A percentile compares a stretch with the other conserved stretches of the same genome.
Evolutionary conservation across 805 yeast genomes (phyloP).

Genomic region (Hyphopichia homilentoma): DNA sequence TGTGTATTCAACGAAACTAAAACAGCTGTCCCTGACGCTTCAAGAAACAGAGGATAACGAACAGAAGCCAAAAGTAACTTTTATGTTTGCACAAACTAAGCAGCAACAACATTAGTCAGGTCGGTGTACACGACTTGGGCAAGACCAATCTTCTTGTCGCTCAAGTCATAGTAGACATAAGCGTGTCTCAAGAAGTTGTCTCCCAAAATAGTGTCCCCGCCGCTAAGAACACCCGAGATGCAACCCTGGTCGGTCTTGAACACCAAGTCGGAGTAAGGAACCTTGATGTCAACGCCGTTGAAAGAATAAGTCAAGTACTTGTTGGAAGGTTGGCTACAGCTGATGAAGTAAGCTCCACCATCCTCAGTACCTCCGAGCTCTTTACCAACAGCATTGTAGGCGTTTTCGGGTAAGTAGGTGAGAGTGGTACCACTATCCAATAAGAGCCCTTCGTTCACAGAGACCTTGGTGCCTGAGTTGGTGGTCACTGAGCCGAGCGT

Average conservation of each 20-base stretch:
- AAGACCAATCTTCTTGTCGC: conserved; percentile 10
- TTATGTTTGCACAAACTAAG: conserved; percentile 3
- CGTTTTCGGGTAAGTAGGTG: conserved; percentile 1
- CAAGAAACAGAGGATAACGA: too few relatives aligned
- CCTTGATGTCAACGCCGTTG: conserved; percentile 5
- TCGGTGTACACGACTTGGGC: conserved; percentile 9
- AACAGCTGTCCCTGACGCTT: too few relatives aligned
- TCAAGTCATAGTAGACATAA: conserved; percentile 12
- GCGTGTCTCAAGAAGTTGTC: conserved; percentile 15
- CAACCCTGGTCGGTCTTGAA: conserved; percentile 6
- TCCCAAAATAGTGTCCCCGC: conserved; percentile 7
- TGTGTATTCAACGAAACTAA: too few relatives aligned
- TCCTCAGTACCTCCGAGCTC: background rate
- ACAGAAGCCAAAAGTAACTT: too few relatives aligned
- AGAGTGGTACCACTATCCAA: conserved; percentile 6
- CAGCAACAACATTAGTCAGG: background rate
- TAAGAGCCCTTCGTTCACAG: background rate
- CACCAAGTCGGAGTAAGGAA: conserved; percentile 5
- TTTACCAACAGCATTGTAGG: background rate
- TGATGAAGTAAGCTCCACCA: background rate
- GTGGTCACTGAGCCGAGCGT: conserved; percentile 35
- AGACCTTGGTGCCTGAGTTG: conserved; percentile 4
- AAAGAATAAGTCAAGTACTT: conserved; percentile 2
- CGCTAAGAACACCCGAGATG: conserved; percentile 14
- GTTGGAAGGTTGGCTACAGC: background rate